These are phyloP conservation scores for Mycocentrospora acerina DNA, from an alignment of 2,329 filamentous ascomycete species.

Conservation along the genomic window DNA sequence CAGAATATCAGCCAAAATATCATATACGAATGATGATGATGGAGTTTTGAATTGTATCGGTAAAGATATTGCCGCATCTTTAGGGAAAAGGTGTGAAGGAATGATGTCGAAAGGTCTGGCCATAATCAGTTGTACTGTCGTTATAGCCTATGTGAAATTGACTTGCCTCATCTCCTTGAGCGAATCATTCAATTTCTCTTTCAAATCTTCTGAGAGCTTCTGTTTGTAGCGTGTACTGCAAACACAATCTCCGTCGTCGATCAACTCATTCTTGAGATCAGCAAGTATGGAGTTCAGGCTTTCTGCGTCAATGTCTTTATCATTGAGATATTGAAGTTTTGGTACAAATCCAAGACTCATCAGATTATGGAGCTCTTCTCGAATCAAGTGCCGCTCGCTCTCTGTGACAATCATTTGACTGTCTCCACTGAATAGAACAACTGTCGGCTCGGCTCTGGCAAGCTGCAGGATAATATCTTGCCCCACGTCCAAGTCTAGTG, in stretches of 20 bases:
- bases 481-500: conserved; percentile 23
- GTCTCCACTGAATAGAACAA: conserved; percentile 29
- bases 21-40: conserved; percentile 26
- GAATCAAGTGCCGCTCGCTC: conserved; percentile 20
- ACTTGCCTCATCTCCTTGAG: conserved; percentile 19
- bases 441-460: conserved; percentile 13
- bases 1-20: conserved; percentile 11
- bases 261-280: conserved; percentile 9
- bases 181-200: conserved; percentile 9
- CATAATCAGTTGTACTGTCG: too few relatives aligned
- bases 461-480: conserved; percentile 19
- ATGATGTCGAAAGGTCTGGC: conserved; percentile 1
- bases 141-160: neutral
- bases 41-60: conserved; percentile 28
- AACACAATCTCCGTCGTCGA: conserved; percentile 19
- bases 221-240: conserved; percentile 18
- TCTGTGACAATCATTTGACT: conserved; percentile 25
- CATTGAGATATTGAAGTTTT: conserved; percentile 18
- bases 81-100: conserved; percentile 17
- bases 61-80: conserved; percentile 20
- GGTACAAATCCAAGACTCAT: conserved; percentile 14
- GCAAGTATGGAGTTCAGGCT: conserved; percentile 24
- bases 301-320: conserved; percentile 23
- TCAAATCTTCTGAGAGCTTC: conserved; percentile 8
- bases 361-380: conserved; percentile 8